A percentile compares a stretch with the other conserved stretches of the same genome.
Evolutionary conservation across 345 rosid genomes (phyloP).

Genomic region (Acer yangbiense): DNA sequence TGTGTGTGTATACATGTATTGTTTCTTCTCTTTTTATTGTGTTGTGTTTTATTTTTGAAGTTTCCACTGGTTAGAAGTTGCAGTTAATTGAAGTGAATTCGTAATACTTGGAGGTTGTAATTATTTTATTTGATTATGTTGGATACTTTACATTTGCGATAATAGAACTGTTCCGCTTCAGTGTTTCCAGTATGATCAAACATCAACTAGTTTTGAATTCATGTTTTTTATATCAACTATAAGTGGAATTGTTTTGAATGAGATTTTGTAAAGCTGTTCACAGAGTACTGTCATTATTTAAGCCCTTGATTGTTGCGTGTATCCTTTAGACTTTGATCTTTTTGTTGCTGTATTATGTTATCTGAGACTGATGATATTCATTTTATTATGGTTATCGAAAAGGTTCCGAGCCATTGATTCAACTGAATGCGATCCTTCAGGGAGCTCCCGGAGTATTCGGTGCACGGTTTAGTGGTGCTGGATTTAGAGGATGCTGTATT

Average conservation of each 20-base stretch:
- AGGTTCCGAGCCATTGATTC: constrained; percentile 84
- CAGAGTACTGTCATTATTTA: background rate
- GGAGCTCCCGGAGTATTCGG: constrained; percentile 82
- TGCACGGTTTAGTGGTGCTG: constrained; percentile 92
- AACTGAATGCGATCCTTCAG: constrained; percentile 69
- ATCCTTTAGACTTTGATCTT: background rate
- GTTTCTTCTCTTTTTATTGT: no score
- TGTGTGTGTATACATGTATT: no score
- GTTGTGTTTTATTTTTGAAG: background rate
- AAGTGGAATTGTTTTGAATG: background rate
- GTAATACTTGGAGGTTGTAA: background rate
- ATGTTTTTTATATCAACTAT: background rate
- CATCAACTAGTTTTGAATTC: background rate
- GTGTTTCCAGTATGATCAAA: background rate
- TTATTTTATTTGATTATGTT: background rate
- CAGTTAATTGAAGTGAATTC: background rate
- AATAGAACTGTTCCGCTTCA: background rate
- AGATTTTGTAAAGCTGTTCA: background rate
- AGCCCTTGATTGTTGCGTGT: background rate
- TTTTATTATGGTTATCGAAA: constrained; percentile 10
- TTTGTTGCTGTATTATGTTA: background rate
- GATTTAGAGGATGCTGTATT: constrained; percentile 89
- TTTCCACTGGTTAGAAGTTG: background rate
- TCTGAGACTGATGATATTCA: background rate
- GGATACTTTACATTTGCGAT: background rate